Conservation (phyloP, 495 filamentous ascomycete genomes). For the Trichoderma asperelloides region DNA sequence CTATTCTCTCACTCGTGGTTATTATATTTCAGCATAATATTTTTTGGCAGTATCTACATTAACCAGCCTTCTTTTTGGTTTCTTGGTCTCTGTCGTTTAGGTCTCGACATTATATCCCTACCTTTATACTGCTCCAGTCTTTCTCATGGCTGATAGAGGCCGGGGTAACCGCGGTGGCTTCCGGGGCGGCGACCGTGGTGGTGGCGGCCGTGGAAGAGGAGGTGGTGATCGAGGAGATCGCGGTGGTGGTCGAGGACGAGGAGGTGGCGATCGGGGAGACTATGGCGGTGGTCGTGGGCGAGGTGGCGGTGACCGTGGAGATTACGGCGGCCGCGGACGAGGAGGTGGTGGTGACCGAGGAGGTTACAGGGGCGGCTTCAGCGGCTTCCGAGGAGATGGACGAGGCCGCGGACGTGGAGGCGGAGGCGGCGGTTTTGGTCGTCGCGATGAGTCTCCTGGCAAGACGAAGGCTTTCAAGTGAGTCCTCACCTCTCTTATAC, state of each 20-base stretch:
- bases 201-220: conserved; percentile 16
- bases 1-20: no score
- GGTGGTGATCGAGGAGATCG: conserved; percentile 14
- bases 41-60: no score
- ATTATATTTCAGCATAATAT: no score
- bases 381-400: background rate
- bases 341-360: conserved; percentile 13
- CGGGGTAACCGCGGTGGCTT: conserved; percentile 20
- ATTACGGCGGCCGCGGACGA: conserved; percentile 9
- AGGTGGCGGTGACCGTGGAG: conserved; percentile 13
- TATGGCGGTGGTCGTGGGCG: conserved; percentile 19
- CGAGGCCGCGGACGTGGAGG: conserved; percentile 3
- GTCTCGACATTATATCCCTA: background rate
- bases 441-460: background rate
- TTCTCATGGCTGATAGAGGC: conserved; percentile 12
- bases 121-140: background rate
- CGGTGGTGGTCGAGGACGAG: conserved; percentile 16
- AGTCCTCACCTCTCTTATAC: conserved; percentile 10
- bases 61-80: background rate
- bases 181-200: conserved; percentile 19
- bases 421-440: background rate
- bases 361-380: conserved; percentile 21
- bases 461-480: conserved; percentile 19
- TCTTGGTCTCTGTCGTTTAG: background rate
- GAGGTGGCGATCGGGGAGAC: conserved; percentile 14